These are phyloP conservation scores for Amanita molliuscula DNA, from an alignment of 768 basidiomycete species.

Conservation along the genomic window DNA sequence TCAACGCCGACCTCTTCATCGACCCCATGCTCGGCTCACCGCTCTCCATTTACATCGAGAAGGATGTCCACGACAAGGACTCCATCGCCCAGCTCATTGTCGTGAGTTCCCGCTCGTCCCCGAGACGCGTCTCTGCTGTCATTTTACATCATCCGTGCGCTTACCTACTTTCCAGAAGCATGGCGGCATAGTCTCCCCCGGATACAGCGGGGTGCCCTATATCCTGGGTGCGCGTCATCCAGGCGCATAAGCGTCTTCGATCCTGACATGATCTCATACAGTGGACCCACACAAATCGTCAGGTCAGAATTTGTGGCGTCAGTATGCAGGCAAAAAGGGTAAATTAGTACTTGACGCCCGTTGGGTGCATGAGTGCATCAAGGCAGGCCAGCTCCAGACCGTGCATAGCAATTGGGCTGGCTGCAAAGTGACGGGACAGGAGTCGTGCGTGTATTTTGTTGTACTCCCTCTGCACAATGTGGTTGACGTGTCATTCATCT, in stretches of 20 bases:
- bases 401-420: slow-evolving; percentile 72
- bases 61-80: slow-evolving; percentile 67
- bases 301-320: slow-evolving; percentile 73
- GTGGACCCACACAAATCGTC: slow-evolving; percentile 74
- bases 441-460: slow-evolving; percentile 39
- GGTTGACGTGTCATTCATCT: not conserved
- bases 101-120: slow-evolving; percentile 32
- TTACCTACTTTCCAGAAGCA: slow-evolving; percentile 43
- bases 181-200: slow-evolving; percentile 62
- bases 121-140: slow-evolving; percentile 5
- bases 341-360: slow-evolving; percentile 65
- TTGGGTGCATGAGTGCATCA: slow-evolving; percentile 75
- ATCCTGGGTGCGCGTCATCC: slow-evolving; percentile 52
- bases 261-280: slow-evolving; percentile 18
- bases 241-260: not conserved
- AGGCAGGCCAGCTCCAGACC: slow-evolving; percentile 57
- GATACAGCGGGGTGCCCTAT: slow-evolving; percentile 72
- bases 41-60: slow-evolving; percentile 67
- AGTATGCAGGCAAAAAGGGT: slow-evolving; percentile 70
- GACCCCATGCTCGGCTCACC: slow-evolving; percentile 78
- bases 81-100: slow-evolving; percentile 51
- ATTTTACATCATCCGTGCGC: not conserved
- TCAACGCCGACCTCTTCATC: slow-evolving; percentile 51
- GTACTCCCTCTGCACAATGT: not conserved
- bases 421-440: slow-evolving; percentile 69